Base-by-base conservation (phyloP, 2,329 filamentous ascomycete species). In the Orbilia oligospora region DNA sequence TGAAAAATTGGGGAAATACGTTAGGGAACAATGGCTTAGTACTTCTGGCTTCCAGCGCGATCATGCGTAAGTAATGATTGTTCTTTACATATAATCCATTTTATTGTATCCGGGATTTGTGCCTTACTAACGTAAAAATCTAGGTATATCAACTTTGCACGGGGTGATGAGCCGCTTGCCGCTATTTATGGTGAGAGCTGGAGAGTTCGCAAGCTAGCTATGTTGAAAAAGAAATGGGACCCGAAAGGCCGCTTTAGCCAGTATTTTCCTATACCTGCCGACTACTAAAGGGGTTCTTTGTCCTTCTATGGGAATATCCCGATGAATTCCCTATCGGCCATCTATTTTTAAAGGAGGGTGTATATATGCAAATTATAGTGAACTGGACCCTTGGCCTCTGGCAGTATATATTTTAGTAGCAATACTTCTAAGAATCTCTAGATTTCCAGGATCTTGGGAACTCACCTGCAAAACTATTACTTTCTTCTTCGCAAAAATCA, bases 221-320 rank as follows among this genome's bases (percentile, higher is more conserved):
- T 55, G 0, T 51, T 83, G 63, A 83, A 83, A 77, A 82, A 58
- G 44, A 76, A 73, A 51, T 82, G 81, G 81, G 83, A 83, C 68
- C 80, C 82, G 3, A 66, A 68, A 9, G 82, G 81, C 0, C 75
- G 82, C 9, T 83, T 83, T 38, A 71, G 76, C 16, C 58, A 71
- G 36, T 79, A 73, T 38, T 75, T 79, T 30, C 76, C 76, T 5
- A 66, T 79, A 6, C 73, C 73, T 10, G 44, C 48, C 16, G 3
- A 12, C 14, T 61, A 44, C 38, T 64, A 44, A 18, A 30, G 20
- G 3, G 9, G 20, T 33, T 36, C 16, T 36, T 8, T 2, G 22
- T n/a, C 5, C 38, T n/a, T n/a, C n/a, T n/a, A 8, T 18, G 44
- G 18, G 8, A 9, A 20, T 30, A 30, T 30, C 27, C 27, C 3